A percentile compares a stretch with the other conserved stretches of the same genome.
Conservation (phyloP, 139 green algal species). For the Auxenochlorella pyrenoidosa region DNA sequence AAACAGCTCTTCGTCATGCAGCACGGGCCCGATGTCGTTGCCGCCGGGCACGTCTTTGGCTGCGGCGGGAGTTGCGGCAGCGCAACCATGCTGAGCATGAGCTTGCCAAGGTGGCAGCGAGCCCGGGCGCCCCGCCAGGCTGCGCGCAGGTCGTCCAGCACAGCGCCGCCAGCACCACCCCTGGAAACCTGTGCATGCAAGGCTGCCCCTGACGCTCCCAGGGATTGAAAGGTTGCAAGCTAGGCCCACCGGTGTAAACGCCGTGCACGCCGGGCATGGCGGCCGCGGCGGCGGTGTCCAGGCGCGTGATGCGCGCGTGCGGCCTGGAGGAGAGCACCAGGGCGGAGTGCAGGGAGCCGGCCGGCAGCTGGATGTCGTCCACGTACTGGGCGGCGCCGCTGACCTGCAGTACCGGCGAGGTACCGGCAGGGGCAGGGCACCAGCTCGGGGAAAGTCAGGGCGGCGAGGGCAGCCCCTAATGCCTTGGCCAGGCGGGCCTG, state of each 20-base stretch:
- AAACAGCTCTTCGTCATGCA: constrained; percentile 94
- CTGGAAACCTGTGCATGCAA: too few relatives aligned
- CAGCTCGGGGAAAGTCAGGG: too few relatives aligned
- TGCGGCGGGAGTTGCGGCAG: background rate
- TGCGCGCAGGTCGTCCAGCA: too few relatives aligned
- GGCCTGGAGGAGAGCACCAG: constrained; percentile 83
- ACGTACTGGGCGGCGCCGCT: constrained; percentile 23
- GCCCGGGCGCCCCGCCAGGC: too few relatives aligned
- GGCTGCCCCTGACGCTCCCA: too few relatives aligned
- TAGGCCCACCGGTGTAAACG: constrained; percentile 11
- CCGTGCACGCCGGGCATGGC: constrained; percentile 45
- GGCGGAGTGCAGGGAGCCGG: constrained; percentile 76
- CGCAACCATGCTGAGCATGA: background rate
- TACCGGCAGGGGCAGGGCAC: too few relatives aligned
- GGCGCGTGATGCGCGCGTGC: constrained; percentile 79
- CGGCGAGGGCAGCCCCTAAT: too few relatives aligned
- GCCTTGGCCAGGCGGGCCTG: too few relatives aligned
- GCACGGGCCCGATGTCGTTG: constrained; percentile 89
- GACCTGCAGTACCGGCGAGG: background rate
- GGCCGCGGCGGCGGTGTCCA: constrained; percentile 78
- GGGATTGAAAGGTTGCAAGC: too few relatives aligned
- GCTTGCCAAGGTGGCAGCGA: background rate
- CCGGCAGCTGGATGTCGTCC: constrained; percentile 87
- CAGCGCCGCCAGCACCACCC: too few relatives aligned
- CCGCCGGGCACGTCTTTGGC: constrained; percentile 58